Percentiles rank a stretch among this genome's conserved stretches.
phyloP scores from a whole-genome alignment of 2,329 filamentous ascomycete species.

The Epichloe glyceriae region DNA sequence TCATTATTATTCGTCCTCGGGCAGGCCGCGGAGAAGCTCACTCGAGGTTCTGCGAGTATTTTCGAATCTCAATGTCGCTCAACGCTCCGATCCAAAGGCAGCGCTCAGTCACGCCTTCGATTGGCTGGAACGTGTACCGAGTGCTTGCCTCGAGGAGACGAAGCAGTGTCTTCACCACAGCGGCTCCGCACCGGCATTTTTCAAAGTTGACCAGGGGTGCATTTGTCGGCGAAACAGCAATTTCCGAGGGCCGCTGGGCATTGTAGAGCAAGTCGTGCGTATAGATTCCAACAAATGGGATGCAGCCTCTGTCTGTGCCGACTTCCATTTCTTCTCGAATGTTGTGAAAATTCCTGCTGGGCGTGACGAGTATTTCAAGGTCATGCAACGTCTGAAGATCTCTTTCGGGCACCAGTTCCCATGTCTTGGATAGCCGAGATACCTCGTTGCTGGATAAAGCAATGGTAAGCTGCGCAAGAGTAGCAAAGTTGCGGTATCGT shows the following conservation, averaged over 20 bases:
- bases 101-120: slow-evolving; percentile 64
- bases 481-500: slow-evolving; percentile 69
- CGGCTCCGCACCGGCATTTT: slow-evolving; percentile 61
- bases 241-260: slow-evolving; percentile 62
- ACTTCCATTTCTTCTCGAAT: slow-evolving; percentile 68
- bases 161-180: slow-evolving; percentile 66
- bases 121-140: slow-evolving; percentile 58
- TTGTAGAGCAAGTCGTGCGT: slow-evolving; percentile 77
- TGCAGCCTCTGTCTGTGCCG: slow-evolving; percentile 56
- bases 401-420: slow-evolving; percentile 51
- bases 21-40: slow-evolving; percentile 1
- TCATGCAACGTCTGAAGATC: slow-evolving; percentile 55
- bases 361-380: slow-evolving; percentile 61
- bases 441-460: slow-evolving; percentile 65
- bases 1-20: no score
- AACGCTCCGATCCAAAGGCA: slow-evolving; percentile 79
- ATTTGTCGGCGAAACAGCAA: slow-evolving; percentile 51
- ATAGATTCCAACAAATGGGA: slow-evolving; percentile 74
- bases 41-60: slow-evolving; percentile 37
- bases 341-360: slow-evolving; percentile 64
- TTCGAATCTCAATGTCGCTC: slow-evolving; percentile 59
- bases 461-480: slow-evolving; percentile 68
- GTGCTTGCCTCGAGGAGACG: slow-evolving; percentile 69
- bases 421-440: slow-evolving; percentile 53
- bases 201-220: slow-evolving; percentile 73